Base-by-base conservation (phyloP, 208 protist species). In the Phytomonas francai region DNA sequence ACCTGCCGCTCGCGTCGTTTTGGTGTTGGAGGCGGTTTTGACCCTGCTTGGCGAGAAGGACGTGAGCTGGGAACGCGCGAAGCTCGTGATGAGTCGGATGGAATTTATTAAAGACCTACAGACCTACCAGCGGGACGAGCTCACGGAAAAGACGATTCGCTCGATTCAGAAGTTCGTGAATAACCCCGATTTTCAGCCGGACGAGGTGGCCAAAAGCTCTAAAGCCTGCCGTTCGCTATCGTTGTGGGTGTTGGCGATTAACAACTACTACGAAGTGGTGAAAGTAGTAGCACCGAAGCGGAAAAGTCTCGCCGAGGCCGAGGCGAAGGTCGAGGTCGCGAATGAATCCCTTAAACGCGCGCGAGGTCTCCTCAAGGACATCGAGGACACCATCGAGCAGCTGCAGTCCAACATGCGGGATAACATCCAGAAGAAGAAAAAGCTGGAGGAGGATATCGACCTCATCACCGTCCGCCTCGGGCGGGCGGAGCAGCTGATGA, bases 191-290 rank as follows among this genome's bases (percentile, higher is more conserved):
- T 98, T 98, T 73, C 77, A 93, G 68, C 95, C 95, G 1, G 92
- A 97, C 22, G 85, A 88, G 66, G 92, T 99, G 30, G 83, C 79
- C 22, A 97, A 97, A 76, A 94, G 89, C 65, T 98, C 96, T 34
- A 88, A 87, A 73, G 97, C 97, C 32, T 96, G 94, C 70, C 92
- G 88, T 65, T 97, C 93, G 12, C 85, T 99, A 4, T 94, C 95
- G 51, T 86, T 95, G 85, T 99, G 97, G 97, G 91, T 94, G 57
- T 68, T 89, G 29, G 97, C 97, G 28, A 97, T 98, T 68, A 90
- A 97, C 74, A 93, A 90, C 68, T 99, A 98, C 81, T 89, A 94
- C 71, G 84, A 96, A 54, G 93, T 98, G 25, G 83, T 91, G 34
- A 95, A 96, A 72, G 85, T 95, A 0, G 87, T 97, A n/a, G 84